Percentiles rank a stretch among this genome's conserved stretches.
Evolutionary conservation across 2,329 filamentous ascomycete genomes (phyloP).

Genomic region (Diaporthe longicolla): DNA sequence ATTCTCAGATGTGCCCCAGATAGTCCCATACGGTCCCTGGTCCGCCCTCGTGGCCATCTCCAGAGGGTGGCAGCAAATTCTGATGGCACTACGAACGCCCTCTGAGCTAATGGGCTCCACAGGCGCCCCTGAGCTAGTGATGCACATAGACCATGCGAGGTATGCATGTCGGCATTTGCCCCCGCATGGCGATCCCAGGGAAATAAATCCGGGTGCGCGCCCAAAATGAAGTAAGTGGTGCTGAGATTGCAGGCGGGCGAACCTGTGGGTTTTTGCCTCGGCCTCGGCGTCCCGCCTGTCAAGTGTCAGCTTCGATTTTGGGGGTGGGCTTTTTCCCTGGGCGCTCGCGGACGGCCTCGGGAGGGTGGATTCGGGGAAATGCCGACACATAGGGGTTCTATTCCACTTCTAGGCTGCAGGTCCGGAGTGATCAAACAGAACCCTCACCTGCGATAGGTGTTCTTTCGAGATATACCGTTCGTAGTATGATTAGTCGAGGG

Average conservation of each 20-base stretch:
- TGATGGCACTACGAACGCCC: conserved; percentile 32
- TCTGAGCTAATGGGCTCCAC: conserved; percentile 33
- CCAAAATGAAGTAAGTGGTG: conserved; percentile 10
- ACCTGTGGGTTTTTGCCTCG: conserved; percentile 14
- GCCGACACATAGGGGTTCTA: conserved; percentile 7
- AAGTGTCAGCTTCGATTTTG: background rate
- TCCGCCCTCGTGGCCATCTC: background rate
- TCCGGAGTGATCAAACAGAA: conserved; percentile 28
- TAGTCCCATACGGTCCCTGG: background rate
- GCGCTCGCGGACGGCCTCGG: conserved; percentile 1
- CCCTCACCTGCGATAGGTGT: background rate
- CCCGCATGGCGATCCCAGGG: conserved; percentile 19
- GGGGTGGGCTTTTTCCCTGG: background rate
- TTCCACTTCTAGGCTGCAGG: conserved; percentile 10
- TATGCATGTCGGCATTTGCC: conserved; percentile 15
- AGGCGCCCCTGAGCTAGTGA: conserved; percentile 34
- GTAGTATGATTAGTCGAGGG: conserved; percentile 20
- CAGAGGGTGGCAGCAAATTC: conserved; percentile 30
- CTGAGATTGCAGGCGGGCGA: conserved; percentile 28
- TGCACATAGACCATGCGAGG: conserved; percentile 18
- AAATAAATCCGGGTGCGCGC: conserved; percentile 1
- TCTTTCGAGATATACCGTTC: background rate
- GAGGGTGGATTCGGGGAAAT: conserved; percentile 30
- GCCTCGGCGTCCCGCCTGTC: conserved; percentile 14
- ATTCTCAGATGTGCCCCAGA: background rate